Percentiles rank a stretch among this genome's conserved stretches.
phyloP scores from a whole-genome alignment of 73 alveolate species.

The Durusdinium trenchii region DNA sequence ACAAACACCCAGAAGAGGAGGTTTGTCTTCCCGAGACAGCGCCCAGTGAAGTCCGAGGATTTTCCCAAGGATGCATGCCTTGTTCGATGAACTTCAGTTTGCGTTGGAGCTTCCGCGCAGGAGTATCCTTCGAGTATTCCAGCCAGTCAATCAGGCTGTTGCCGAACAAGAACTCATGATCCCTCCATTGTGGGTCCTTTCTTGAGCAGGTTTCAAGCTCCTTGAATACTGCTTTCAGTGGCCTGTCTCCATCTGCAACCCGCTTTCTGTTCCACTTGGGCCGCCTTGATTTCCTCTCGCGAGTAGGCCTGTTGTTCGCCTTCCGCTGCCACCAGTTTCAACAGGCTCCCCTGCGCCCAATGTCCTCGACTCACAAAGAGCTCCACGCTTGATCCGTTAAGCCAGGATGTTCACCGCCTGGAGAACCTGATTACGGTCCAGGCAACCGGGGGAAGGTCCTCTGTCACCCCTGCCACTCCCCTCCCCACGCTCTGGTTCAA shows the following conservation, averaged over 20 bases:
- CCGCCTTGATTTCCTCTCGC: not conserved
- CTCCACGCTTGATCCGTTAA: not conserved
- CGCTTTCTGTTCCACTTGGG: not conserved
- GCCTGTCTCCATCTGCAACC: not conserved
- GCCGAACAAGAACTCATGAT: not conserved
- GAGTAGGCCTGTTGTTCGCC: not conserved
- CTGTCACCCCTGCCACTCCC: too few relatives aligned
- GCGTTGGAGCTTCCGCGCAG: too few relatives aligned
- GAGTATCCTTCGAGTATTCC: too few relatives aligned
- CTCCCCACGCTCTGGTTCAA: too few relatives aligned
- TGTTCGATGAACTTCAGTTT: too few relatives aligned
- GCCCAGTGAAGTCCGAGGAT: too few relatives aligned
- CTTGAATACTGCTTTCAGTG: not conserved
- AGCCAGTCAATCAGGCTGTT: too few relatives aligned
- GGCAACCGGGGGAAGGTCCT: not conserved
- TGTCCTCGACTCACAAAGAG: not conserved
- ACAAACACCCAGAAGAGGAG: too few relatives aligned
- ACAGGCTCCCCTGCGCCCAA: not conserved
- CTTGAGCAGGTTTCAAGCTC: not conserved
- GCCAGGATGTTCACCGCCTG: not conserved
- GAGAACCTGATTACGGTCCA: not conserved
- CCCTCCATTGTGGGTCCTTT: not conserved
- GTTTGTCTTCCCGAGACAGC: too few relatives aligned
- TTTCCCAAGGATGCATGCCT: too few relatives aligned
- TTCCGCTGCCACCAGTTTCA: not conserved